phyloP scores from a whole-genome alignment of 2,329 filamentous ascomycete species.

The Trichophyton verrucosum region DNA sequence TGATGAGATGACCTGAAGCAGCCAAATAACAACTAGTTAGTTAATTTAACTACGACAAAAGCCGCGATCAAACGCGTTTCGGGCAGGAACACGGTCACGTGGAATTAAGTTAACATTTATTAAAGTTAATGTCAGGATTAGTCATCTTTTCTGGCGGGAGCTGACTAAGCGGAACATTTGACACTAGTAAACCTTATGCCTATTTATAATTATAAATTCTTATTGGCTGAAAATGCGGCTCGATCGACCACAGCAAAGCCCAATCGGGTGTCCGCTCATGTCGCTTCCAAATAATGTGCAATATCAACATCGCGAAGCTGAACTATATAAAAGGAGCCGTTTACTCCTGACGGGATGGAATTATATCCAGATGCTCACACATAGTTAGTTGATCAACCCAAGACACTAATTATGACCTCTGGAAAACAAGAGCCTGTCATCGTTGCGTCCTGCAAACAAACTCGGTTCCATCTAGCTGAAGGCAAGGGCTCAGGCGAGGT shows the following conservation, averaged over 20 bases:
- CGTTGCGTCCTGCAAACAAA: constrained; percentile 54
- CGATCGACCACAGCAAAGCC: neutral
- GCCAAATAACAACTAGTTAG: no score
- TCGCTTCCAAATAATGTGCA: neutral
- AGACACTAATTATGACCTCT: neutral
- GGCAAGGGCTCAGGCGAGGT: constrained; percentile 45
- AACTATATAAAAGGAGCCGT: no score
- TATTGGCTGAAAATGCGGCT: neutral
- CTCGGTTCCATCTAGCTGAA: constrained; percentile 49
- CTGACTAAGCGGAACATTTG: no score
- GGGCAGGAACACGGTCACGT: no score
- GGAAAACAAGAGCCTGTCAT: constrained; percentile 24
- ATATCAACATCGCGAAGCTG: neutral
- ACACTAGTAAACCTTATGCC: neutral
- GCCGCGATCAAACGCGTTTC: no score
- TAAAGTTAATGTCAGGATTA: no score
- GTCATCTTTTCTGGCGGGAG: no score
- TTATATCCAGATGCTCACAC: no score
- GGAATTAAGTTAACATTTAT: no score
- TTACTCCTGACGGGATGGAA: no score
- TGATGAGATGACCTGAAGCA: no score
- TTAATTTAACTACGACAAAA: no score
- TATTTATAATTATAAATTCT: neutral
- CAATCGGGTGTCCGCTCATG: neutral
- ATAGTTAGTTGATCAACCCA: neutral